Base-by-base conservation (phyloP, 2,329 filamentous ascomycete genomes). In the Ilyonectria mors-panacis region DNA sequence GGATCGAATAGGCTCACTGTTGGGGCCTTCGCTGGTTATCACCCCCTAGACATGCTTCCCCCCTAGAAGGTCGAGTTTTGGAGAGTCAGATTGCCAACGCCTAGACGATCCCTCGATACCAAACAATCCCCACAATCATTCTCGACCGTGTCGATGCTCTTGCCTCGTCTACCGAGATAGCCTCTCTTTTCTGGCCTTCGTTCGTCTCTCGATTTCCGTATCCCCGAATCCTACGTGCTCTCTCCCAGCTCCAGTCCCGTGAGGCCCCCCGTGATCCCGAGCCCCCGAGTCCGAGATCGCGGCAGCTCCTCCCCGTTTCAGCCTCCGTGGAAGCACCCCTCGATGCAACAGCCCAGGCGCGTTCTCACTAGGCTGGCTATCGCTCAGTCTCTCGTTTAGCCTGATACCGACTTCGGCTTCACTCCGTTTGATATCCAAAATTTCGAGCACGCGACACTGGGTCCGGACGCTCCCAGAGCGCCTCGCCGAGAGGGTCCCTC, bases 301-400 rank as follows among this genome's bases (percentile, higher is more conserved):
- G 57, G 53, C 39, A 55, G 58, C 66, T 68, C 61, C 58, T 61
- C 60, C 60, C 66, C 62, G 45, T 53, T 56, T 48, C 51, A 60
- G 45, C 17, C 63, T 67, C 69, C 66, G 66, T 68, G 67, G 65
- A 63, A 69, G 65, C 67, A 35, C 69, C 70, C 70, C 69, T 73
- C 71, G 69, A 77, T 77, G 76, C 74, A 74, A 72, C 72, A 65
- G 65, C 63, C 63, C 63, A 65, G 65, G 54, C 65, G 63, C 59
- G 66, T 67, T 64, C 65, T 57, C 59, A 62, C 58, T 59, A 68
- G 63, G 63, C 63, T 67, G 55, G 68, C 67, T 63, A 61, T 58
- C 51, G 66, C 59, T 58, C 26, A 23, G 28, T 59, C 39, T 55
- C 45, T 58, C 39, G 48, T 63, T 42, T 44, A 59, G 53, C 30